Conservation (phyloP, 495 filamentous ascomycete genomes). For the Neurospora discreta region DNA sequence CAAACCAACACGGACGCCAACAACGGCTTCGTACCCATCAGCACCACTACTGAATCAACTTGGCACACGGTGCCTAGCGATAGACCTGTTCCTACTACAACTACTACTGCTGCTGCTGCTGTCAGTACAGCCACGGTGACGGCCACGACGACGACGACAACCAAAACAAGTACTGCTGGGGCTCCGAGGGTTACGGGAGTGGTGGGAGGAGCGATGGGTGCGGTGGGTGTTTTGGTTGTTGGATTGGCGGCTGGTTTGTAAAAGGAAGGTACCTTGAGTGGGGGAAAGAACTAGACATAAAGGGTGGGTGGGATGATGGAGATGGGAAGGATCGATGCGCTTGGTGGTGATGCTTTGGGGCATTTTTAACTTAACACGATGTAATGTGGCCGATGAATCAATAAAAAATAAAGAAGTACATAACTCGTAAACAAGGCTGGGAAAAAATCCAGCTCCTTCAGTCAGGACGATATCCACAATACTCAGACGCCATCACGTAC, state of each 20-base stretch:
- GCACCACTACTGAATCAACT: not conserved
- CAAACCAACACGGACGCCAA: not conserved
- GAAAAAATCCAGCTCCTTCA: not conserved
- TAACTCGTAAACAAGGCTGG: not conserved
- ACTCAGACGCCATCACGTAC: not conserved
- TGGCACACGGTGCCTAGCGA: not conserved
- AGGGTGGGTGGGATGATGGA: too few species aligned
- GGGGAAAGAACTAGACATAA: too few species aligned
- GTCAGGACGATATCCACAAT: not conserved
- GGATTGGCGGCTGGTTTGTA: not conserved
- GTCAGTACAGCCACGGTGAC: not conserved
- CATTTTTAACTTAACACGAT: not conserved
- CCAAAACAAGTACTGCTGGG: not conserved
- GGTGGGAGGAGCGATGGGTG: not conserved
- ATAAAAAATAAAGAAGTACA: not conserved
- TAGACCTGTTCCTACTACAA: not conserved
- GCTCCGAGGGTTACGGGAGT: not conserved
- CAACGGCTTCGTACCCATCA: not conserved
- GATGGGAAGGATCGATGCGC: not conserved
- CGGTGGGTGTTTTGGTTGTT: not conserved
- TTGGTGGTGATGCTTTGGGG: not conserved
- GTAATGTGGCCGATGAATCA: not conserved
- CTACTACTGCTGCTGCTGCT: too few species aligned
- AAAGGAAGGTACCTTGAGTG: not conserved
- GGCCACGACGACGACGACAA: not conserved